Conservation (phyloP, 371 early-diverging fungal species). For the Mucor sp. region DNA sequence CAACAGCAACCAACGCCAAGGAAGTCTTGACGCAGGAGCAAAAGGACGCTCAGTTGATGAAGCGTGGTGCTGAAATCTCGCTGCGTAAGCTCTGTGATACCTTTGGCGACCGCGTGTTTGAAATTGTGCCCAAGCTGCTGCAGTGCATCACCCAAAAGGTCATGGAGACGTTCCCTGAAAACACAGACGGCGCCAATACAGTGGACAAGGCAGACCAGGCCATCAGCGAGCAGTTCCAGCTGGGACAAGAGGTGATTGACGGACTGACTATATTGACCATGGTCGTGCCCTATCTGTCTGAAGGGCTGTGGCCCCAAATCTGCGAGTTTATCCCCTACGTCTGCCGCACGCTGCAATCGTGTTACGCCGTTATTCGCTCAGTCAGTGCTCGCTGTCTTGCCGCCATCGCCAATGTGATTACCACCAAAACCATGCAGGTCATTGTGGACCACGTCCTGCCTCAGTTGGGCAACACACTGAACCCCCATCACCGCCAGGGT, state of each 20-base stretch:
- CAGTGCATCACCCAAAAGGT: conserved; percentile 64
- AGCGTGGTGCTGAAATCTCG: conserved; percentile 84
- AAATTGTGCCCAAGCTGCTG: conserved; percentile 80
- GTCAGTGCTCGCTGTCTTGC: conserved; percentile 83
- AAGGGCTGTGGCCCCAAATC: conserved; percentile 46
- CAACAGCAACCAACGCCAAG: conserved; percentile 27
- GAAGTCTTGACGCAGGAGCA: conserved; percentile 45
- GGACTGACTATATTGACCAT: conserved; percentile 74
- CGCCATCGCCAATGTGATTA: conserved; percentile 67
- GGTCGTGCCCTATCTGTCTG: conserved; percentile 69
- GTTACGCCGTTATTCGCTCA: conserved; percentile 77
- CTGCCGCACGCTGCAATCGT: conserved; percentile 66
- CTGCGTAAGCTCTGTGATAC: conserved; percentile 68
- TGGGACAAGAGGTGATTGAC: conserved; percentile 80
- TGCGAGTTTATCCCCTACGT: conserved; percentile 65
- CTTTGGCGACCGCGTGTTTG: conserved; percentile 76
- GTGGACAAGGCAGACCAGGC: conserved; percentile 34
- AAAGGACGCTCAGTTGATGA: conserved; percentile 62
- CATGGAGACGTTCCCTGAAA: conserved; percentile 30
- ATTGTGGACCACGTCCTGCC: conserved; percentile 81
- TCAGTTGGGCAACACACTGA: conserved; percentile 73
- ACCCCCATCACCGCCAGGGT: conserved; percentile 81
- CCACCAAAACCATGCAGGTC: conserved; percentile 76
- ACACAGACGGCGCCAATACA: conserved; percentile 1
- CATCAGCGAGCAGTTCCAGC: conserved; percentile 22